Evolutionary conservation across 768 basidiomycete genomes (phyloP).

Genomic region (Lactifluus rugatus): DNA sequence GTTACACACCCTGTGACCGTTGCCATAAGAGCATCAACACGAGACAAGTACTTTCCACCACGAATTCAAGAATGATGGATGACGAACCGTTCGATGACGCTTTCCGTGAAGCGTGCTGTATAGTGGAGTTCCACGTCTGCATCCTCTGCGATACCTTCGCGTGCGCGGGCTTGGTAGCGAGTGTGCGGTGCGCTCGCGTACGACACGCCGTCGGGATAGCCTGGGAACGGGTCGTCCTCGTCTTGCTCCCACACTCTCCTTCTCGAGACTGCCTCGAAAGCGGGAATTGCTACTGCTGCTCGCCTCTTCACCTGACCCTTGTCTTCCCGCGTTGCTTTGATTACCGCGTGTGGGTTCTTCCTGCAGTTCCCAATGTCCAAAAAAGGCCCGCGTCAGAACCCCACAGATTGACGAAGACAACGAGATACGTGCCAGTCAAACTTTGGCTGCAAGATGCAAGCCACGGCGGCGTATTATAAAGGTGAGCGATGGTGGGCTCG

Average conservation of each 20-base stretch:
- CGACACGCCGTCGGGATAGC: conserved; percentile 35
- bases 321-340: conserved; percentile 29
- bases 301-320: conserved; percentile 30
- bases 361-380: not conserved
- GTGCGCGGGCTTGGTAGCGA: conserved; percentile 34
- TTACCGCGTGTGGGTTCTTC: conserved; percentile 39
- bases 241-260: conserved; percentile 1
- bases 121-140: conserved; percentile 46
- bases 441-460: conserved; percentile 34
- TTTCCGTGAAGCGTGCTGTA: conserved; percentile 33
- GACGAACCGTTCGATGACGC: conserved; percentile 38
- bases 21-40: not conserved
- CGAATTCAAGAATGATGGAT: not conserved
- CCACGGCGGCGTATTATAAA: not conserved
- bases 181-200: conserved; percentile 39
- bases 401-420: not conserved
- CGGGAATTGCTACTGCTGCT: conserved; percentile 32
- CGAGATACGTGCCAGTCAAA: conserved; percentile 53
- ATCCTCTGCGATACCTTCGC: conserved; percentile 23
- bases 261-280: conserved; percentile 33
- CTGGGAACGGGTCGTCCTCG: conserved; percentile 27
- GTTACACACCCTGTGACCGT: conserved; percentile 29
- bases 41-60: too few species aligned
- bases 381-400: not conserved
- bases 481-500: not conserved